These are phyloP conservation scores for Hymenoscyphus fraxineus DNA, from an alignment of 2,329 filamentous ascomycete species.

Conservation along the genomic window DNA sequence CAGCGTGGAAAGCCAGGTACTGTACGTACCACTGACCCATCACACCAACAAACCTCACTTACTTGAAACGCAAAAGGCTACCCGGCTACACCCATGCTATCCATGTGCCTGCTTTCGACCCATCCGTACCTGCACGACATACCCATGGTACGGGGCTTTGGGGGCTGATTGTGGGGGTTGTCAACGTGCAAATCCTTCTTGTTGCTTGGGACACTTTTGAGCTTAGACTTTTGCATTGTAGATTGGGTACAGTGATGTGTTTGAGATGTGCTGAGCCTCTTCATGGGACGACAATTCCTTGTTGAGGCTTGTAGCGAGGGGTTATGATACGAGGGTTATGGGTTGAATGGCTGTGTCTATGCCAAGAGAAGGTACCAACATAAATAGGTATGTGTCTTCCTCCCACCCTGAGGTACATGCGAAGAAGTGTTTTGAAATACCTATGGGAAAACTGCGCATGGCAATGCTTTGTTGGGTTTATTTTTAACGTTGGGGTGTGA, in stretches of 20 bases:
- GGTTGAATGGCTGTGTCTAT: not conserved
- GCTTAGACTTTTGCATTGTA: too few relatives aligned
- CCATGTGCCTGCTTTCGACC: not conserved
- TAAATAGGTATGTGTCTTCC: too few relatives aligned
- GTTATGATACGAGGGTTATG: not conserved
- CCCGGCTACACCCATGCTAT: not conserved
- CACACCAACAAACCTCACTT: not conserved
- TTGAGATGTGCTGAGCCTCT: not conserved
- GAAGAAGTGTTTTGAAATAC: too few relatives aligned
- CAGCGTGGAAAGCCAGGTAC: conserved; percentile 3
- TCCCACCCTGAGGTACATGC: too few relatives aligned
- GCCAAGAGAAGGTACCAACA: not conserved
- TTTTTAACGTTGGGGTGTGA: too few relatives aligned
- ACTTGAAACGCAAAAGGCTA: not conserved
- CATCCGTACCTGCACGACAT: not conserved
- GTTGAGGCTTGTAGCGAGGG: not conserved
- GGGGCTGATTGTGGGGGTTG: not conserved
- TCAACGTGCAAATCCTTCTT: not conserved
- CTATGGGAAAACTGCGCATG: too few relatives aligned
- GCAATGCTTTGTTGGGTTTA: too few relatives aligned
- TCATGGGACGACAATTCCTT: not conserved
- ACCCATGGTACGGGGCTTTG: not conserved
- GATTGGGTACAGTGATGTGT: not conserved
- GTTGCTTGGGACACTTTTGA: not conserved
- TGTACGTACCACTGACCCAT: not conserved